A percentile compares a stretch with the other conserved stretches of the same genome.
Evolutionary conservation across 495 filamentous ascomycete species (phyloP).

Genomic region (Penicillium pulvis): DNA sequence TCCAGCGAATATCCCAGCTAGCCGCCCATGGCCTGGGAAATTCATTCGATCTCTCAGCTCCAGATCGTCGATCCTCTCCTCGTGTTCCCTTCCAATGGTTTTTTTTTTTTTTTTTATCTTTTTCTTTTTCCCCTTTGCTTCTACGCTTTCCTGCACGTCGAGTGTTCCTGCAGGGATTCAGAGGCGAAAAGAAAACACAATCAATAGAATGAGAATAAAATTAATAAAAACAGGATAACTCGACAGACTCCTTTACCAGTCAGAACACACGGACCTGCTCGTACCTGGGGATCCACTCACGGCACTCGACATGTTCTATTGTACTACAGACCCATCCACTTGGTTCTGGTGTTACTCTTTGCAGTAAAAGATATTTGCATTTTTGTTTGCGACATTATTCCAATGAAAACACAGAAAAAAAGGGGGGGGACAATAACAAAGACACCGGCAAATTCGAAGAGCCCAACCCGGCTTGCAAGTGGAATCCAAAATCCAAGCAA

Average conservation of each 20-base stretch:
- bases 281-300: slow-evolving; percentile 8
- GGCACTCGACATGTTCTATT: slow-evolving; percentile 7
- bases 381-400: slow-evolving; percentile 7
- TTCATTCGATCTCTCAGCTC: slow-evolving; percentile 27
- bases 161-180: slow-evolving; percentile 18
- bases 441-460: slow-evolving; percentile 19
- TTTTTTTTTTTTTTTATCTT: no score
- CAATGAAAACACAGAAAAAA: not conserved
- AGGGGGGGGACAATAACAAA: slow-evolving; percentile 8
- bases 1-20: slow-evolving; percentile 38
- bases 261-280: not conserved
- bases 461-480: slow-evolving; percentile 23
- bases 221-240: not conserved
- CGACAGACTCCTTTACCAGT: not conserved
- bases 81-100: not conserved
- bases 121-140: not conserved
- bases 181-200: not conserved
- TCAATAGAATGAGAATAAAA: not conserved
- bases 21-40: slow-evolving; percentile 43
- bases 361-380: slow-evolving; percentile 12
- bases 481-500: slow-evolving; percentile 17
- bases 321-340: not conserved
- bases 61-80: slow-evolving; percentile 10
- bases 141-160: slow-evolving; percentile 17
- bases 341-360: not conserved